phyloP scores from a whole-genome alignment of 768 basidiomycete genomes.

The Boletus patriciae region DNA sequence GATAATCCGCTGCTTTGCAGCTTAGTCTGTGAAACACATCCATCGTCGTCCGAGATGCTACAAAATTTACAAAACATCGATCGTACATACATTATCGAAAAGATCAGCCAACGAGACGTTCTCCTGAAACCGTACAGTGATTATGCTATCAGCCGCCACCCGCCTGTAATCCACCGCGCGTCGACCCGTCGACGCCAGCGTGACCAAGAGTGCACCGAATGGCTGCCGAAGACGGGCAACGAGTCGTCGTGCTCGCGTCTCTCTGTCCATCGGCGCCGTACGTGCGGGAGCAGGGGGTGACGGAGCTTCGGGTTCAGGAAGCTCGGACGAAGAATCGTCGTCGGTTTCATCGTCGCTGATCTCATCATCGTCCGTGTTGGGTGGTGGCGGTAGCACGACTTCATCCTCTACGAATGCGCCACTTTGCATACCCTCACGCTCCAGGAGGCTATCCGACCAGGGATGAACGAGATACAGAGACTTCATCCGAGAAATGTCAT shows the following conservation, averaged over 20 bases:
- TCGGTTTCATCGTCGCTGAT: background rate
- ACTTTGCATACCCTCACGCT: background rate
- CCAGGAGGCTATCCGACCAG: slow-evolving; percentile 1
- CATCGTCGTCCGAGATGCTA: too few relatives aligned
- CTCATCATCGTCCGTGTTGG: background rate
- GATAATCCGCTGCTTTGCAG: too few relatives aligned
- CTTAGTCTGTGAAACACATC: too few relatives aligned
- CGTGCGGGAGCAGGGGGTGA: too few relatives aligned
- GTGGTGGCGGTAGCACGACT: background rate
- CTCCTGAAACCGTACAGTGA: slow-evolving; percentile 4
- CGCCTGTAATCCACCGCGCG: too few relatives aligned
- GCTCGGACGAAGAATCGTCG: background rate
- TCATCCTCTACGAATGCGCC: background rate
- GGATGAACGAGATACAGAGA: slow-evolving; percentile 2
- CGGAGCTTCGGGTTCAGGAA: background rate
- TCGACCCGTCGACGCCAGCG: too few relatives aligned
- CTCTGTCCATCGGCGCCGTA: background rate
- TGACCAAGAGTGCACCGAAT: too few relatives aligned
- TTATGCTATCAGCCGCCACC: background rate
- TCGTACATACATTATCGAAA: background rate
- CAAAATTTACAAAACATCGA: too few relatives aligned
- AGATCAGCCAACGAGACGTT: background rate
- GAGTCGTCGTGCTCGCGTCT: background rate
- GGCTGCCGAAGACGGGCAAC: too few relatives aligned
- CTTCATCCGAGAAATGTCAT: background rate